Percentiles rank a stretch among this genome's conserved stretches.
phyloP scores from a whole-genome alignment of 2,329 filamentous ascomycete species.

The Fusarium piperis region DNA sequence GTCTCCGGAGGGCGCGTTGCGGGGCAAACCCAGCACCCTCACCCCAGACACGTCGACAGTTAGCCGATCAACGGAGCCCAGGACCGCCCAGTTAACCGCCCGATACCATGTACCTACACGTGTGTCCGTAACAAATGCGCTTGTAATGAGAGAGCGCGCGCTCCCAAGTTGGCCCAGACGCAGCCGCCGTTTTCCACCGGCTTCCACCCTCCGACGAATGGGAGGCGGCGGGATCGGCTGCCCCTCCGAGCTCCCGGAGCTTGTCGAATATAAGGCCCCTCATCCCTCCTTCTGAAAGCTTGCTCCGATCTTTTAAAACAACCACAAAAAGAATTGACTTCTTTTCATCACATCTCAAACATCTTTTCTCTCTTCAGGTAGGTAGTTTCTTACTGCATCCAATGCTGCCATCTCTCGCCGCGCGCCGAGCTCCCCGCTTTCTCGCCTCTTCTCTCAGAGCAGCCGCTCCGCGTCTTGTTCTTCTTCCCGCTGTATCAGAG shows the following conservation, averaged over 20 bases:
- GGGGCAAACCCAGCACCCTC: constrained; percentile 13
- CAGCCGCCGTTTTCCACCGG: neutral
- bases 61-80: constrained; percentile 40
- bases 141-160: neutral
- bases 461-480: constrained; percentile 11
- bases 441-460: constrained; percentile 28
- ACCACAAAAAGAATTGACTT: constrained; percentile 1
- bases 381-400: constrained; percentile 18
- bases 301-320: constrained; percentile 8
- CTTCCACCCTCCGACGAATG: constrained; percentile 1
- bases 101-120: constrained; percentile 5
- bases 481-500: constrained; percentile 9
- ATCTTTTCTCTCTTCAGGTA: constrained; percentile 23
- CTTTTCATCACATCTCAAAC: neutral
- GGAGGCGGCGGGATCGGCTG: constrained; percentile 2
- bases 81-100: constrained; percentile 17
- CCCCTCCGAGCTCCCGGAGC: constrained; percentile 29
- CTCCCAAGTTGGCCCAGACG: neutral
- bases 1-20: constrained; percentile 32
- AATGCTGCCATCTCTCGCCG: constrained; percentile 37
- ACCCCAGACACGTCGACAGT: constrained; percentile 9
- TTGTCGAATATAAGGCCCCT: constrained; percentile 11
- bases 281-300: constrained; percentile 6
- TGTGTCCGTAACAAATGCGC: neutral
- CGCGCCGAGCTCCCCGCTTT: constrained; percentile 37